phyloP scores from a whole-genome alignment of 1,284 basidiomycete genomes.

The Abortiporus biennis region DNA sequence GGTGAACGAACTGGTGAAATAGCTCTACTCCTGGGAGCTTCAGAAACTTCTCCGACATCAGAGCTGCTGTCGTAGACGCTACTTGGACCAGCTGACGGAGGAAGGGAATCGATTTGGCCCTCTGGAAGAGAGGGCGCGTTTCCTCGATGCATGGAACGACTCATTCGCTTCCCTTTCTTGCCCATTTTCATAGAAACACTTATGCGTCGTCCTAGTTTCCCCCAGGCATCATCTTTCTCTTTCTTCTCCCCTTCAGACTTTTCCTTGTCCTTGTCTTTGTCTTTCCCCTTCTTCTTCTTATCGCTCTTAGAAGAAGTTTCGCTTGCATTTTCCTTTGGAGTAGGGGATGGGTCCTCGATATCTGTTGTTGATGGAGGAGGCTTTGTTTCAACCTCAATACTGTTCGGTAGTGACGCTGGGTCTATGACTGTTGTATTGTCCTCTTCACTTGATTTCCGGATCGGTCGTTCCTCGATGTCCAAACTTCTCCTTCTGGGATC shows the following conservation, averaged over 20 bases:
- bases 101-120: constrained; percentile 12
- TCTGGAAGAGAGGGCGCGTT: constrained; percentile 1
- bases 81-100: constrained; percentile 6
- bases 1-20: constrained; percentile 16
- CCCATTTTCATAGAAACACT: constrained; percentile 44
- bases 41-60: constrained; percentile 13
- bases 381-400: neutral
- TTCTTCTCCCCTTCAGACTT: constrained; percentile 13
- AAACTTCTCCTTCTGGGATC: constrained; percentile 23
- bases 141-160: constrained; percentile 23
- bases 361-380: constrained; percentile 9
- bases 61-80: constrained; percentile 11
- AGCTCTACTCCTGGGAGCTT: constrained; percentile 4
- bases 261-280: constrained; percentile 8
- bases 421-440: constrained; percentile 2
- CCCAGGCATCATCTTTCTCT: constrained; percentile 45
- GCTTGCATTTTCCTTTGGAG: neutral
- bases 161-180: constrained; percentile 25
- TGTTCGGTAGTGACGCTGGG: neutral
- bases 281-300: constrained; percentile 22
- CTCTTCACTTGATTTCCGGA: constrained; percentile 4
- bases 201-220: constrained; percentile 53
- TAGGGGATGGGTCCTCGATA: constrained; percentile 9
- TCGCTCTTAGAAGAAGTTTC: constrained; percentile 20
- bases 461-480: constrained; percentile 17